Base-by-base conservation (phyloP, 768 basidiomycete species). In the Mycena rebaudengoi region DNA sequence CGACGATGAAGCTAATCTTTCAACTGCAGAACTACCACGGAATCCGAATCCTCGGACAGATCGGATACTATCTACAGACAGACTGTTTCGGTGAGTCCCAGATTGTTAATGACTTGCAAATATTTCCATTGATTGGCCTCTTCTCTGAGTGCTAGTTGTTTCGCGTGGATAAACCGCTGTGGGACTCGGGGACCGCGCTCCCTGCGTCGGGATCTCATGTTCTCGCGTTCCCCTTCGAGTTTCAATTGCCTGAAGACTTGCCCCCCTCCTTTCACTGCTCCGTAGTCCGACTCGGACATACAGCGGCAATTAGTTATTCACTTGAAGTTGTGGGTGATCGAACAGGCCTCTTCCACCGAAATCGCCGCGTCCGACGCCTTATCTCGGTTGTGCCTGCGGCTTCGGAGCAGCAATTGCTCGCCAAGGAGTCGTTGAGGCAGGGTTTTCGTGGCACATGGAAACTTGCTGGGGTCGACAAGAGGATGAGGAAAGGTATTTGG, bases 301-400 rank as follows among this genome's bases (percentile, higher is more conserved):
- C 37, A 12, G 35, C 50, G 1, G 32, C 56, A 11, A 43, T 65
- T 45, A 20, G 37, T 18, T 67, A 67, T 37, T 58, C 61, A 0
- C 33, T 67, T 6, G 65, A 67, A n/a, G 61, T 67, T 8, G 57
- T 60, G 5, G 65, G 65, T 20, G 32, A 59, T 0, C n/a, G 65
- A 18, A 6, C 23, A 6, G 57, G 65, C 2, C 25, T 67, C 35
- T 60, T 48, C 29, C 20, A 51, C n/a, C 12, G 33, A 7, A 60
- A 67, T 29, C 55, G 57, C 30, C 60, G 45, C 14, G 59, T 67
- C 28, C 61, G 65, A 16, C 30, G 65, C 25, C 26, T 35, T 0
- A 41, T 67, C 12, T 67, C 65, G 14, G 55, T 67, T 8, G 40
- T 67, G 5, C 65, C 65, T 33, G 56, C 61, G 2, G 65, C 65